These are phyloP conservation scores for Acer negundo DNA, from an alignment of 345 rosid genomes.

Conservation along the genomic window DNA sequence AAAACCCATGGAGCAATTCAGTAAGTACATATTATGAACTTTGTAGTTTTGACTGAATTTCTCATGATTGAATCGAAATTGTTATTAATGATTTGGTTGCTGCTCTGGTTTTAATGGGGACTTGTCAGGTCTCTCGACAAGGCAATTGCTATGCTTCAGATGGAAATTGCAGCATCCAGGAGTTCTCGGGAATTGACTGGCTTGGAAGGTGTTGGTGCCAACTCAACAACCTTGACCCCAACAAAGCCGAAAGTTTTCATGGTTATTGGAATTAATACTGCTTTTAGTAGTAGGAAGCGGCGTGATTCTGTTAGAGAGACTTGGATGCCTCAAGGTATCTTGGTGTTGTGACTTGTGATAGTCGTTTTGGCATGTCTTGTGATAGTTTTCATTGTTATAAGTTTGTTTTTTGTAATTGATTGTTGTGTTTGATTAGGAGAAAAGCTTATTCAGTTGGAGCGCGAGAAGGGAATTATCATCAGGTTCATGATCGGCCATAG, in stretches of 20 bases:
- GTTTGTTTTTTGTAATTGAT: constrained; percentile 12
- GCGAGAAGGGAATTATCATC: constrained; percentile 84
- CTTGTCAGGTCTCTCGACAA: constrained; percentile 72
- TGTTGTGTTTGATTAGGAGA: constrained; percentile 49
- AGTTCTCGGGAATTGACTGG: constrained; percentile 48
- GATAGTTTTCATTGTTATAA: neutral
- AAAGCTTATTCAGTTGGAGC: constrained; percentile 76
- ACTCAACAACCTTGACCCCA: constrained; percentile 21
- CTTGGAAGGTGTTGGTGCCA: constrained; percentile 36
- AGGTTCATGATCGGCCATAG: constrained; percentile 99
- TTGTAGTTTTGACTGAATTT: neutral
- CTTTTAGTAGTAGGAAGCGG: constrained; percentile 95
- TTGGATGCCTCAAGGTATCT: constrained; percentile 98
- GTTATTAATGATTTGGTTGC: constrained; percentile 4
- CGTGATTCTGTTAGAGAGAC: constrained; percentile 96
- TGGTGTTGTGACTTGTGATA: neutral
- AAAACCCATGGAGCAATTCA: constrained; percentile 79
- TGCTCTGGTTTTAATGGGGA: constrained; percentile 33
- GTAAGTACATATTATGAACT: constrained; percentile 49
- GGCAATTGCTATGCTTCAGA: constrained; percentile 67
- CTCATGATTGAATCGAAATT: neutral
- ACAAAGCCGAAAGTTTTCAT: constrained; percentile 67
- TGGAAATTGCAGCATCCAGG: constrained; percentile 67
- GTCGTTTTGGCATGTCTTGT: neutral
- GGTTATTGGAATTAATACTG: constrained; percentile 96